phyloP scores from a whole-genome alignment of 495 filamentous ascomycete species.

The Staphylotrichum tortipilum region DNA sequence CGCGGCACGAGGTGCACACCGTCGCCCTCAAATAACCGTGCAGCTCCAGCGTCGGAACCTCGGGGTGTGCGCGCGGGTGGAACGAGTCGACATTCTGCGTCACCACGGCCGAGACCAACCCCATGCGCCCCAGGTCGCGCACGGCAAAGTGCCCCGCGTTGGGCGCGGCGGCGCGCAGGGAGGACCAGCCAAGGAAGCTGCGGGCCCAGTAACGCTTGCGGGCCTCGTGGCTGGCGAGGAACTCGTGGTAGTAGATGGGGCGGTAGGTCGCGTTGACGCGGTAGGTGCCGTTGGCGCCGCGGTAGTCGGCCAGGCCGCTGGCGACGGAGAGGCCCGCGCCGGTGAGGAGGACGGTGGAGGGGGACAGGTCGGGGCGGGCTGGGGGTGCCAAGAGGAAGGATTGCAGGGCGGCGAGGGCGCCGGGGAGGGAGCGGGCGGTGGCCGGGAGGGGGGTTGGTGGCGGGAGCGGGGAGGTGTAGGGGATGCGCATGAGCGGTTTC shows the following conservation, averaged over 20 bases:
- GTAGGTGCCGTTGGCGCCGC: conserved; percentile 85
- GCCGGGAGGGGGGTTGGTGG: conserved; percentile 64
- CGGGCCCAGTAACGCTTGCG: conserved; percentile 94
- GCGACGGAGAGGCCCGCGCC: conserved; percentile 92
- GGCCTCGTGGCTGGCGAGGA: conserved; percentile 70
- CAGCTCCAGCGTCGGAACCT: conserved; percentile 68
- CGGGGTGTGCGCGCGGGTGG: conserved; percentile 68
- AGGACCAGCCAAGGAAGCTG: conserved; percentile 88
- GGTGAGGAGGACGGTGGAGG: conserved; percentile 61
- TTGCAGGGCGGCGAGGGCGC: conserved; percentile 67
- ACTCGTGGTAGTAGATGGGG: conserved; percentile 91
- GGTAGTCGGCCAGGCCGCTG: conserved; percentile 87
- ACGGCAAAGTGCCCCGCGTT: conserved; percentile 76
- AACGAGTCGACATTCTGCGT: conserved; percentile 98
- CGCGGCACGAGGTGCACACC: conserved; percentile 69
- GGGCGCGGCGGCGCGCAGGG: conserved; percentile 63
- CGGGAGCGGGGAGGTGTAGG: conserved; percentile 80
- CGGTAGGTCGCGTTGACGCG: conserved; percentile 79
- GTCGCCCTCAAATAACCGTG: conserved; percentile 82
- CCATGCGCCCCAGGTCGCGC: conserved; percentile 57
- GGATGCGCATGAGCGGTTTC: conserved; percentile 63
- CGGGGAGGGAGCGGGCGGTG: conserved; percentile 56
- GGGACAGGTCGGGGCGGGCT: conserved; percentile 35
- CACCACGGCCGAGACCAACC: conserved; percentile 65
- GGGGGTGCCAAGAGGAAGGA: conserved; percentile 60